phyloP scores from a whole-genome alignment of 2,329 filamentous ascomycete genomes.

The Colletotrichum phormii region DNA sequence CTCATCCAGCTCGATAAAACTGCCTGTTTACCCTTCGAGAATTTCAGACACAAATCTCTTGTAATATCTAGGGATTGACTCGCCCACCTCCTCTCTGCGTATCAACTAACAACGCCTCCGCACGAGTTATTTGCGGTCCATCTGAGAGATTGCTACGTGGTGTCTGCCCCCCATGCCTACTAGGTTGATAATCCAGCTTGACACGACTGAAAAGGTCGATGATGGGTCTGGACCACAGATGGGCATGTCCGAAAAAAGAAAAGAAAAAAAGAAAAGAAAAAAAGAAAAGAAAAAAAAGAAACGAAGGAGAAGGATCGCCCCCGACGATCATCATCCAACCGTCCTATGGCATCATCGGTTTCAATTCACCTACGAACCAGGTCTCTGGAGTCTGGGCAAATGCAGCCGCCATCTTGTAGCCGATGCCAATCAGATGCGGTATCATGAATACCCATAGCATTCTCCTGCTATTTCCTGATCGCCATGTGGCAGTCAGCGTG shows the following conservation, averaged over 20 bases:
- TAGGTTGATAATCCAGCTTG: not conserved
- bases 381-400: not conserved
- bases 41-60: too few relatives aligned
- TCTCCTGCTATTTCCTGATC: not conserved
- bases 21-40: not conserved
- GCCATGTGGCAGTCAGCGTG: not conserved
- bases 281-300: not conserved
- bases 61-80: not conserved
- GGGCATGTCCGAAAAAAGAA: not conserved
- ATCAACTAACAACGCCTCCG: not conserved
- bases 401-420: not conserved
- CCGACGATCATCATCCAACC: not conserved
- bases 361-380: not conserved
- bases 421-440: not conserved
- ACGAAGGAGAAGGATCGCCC: not conserved
- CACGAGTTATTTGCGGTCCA: not conserved
- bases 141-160: not conserved
- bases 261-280: too few relatives aligned
- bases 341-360: not conserved
- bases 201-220: not conserved
- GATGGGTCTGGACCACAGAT: not conserved
- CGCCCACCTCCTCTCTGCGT: not conserved
- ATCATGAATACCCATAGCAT: not conserved
- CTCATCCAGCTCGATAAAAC: not conserved
- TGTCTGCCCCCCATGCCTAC: too few relatives aligned